Conservation (phyloP, 208 protist species). For the Baffinella frigidus region DNA sequence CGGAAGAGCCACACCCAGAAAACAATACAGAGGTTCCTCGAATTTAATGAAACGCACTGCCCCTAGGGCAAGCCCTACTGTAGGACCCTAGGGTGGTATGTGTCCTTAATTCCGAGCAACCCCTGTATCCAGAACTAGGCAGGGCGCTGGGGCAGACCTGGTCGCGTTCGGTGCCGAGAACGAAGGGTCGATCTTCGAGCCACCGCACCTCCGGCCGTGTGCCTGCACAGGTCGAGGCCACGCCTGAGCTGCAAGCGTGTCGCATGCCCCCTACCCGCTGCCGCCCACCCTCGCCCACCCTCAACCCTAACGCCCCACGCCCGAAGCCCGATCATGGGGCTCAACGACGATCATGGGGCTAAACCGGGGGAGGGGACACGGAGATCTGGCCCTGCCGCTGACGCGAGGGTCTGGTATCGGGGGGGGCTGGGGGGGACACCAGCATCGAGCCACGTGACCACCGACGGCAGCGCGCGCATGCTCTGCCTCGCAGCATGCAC, state of each 20-base stretch:
- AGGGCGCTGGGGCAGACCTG: background rate
- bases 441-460: slow-evolving; percentile 10
- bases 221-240: background rate
- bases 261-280: background rate
- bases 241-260: too few relatives aligned
- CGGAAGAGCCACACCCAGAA: background rate
- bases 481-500: background rate
- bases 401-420: background rate
- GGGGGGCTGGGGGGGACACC: background rate
- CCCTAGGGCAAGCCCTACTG: too few relatives aligned
- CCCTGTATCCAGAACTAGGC: background rate
- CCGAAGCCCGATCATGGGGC: background rate
- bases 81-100: background rate
- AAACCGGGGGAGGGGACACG: background rate
- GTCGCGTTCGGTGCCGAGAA: slow-evolving; percentile 26
- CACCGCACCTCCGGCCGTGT: background rate
- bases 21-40: background rate
- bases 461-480: background rate
- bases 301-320: background rate
- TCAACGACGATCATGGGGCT: background rate
- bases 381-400: background rate
- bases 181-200: background rate
- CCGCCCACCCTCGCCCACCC: background rate
- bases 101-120: too few relatives aligned
- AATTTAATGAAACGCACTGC: too few relatives aligned